phyloP scores from a whole-genome alignment of 257 asterid genomes.

The Primulina tabacum region DNA sequence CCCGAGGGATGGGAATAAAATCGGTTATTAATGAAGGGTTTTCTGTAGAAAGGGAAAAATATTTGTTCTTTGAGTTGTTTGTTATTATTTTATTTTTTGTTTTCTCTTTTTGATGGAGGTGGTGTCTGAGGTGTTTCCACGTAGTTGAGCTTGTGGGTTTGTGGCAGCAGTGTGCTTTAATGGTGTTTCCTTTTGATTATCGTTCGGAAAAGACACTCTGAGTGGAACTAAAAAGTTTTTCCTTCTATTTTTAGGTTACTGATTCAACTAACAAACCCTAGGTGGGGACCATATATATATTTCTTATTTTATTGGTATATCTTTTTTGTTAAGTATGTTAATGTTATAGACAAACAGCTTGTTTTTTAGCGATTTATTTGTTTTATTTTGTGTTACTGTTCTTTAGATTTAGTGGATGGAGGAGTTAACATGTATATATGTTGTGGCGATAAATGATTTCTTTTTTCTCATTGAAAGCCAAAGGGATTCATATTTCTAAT shows the following conservation, averaged over 20 bases:
- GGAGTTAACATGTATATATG: too few relatives aligned
- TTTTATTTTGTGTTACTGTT: background rate
- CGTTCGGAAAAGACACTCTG: slow-evolving; percentile 11
- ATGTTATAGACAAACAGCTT: too few relatives aligned
- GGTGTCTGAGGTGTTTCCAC: slow-evolving; percentile 29
- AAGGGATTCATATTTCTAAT: background rate
- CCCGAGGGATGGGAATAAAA: background rate
- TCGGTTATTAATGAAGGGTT: background rate
- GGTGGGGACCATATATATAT: slow-evolving; percentile 36
- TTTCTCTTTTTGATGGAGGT: slow-evolving; percentile 2
- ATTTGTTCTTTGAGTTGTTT: slow-evolving; percentile 4
- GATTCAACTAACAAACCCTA: slow-evolving; percentile 32
- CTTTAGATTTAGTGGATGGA: background rate
- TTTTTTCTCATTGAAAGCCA: too few relatives aligned
- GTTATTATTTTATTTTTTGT: too few relatives aligned
- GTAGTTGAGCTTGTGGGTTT: slow-evolving; percentile 25
- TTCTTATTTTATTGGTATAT: background rate
- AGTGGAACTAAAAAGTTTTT: slow-evolving; percentile 21
- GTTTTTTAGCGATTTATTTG: background rate
- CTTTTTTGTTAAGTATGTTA: background rate
- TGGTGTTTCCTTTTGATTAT: slow-evolving; percentile 14
- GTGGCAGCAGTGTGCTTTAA: background rate
- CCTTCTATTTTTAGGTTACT: slow-evolving; percentile 18
- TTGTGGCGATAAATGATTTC: too few relatives aligned
- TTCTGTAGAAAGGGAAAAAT: background rate